Evolutionary conservation across 2,329 filamentous ascomycete genomes (phyloP).

Genomic region (Cryphonectria japonica): DNA sequence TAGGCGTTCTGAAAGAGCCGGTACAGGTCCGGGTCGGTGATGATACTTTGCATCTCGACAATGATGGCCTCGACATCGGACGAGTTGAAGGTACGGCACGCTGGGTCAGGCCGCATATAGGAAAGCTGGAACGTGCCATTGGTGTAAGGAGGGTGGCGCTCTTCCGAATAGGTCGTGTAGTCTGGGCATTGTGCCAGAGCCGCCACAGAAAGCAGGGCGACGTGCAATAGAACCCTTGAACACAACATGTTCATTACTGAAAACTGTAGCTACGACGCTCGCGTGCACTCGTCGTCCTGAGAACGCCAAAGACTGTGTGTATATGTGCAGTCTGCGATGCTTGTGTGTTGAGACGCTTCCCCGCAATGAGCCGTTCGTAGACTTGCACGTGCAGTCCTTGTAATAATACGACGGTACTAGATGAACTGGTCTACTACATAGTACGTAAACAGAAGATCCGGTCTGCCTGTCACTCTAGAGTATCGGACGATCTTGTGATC

Average conservation of each 20-base stretch:
- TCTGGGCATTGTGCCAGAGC: constrained; percentile 57
- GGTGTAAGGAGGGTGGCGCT: constrained; percentile 71
- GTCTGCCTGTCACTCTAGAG: background rate
- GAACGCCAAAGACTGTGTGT: background rate
- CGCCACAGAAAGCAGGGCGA: constrained; percentile 16
- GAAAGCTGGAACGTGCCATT: constrained; percentile 76
- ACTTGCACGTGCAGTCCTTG: background rate
- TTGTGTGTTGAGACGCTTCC: background rate
- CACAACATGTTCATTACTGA: background rate
- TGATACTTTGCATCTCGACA: constrained; percentile 65
- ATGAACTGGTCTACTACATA: background rate
- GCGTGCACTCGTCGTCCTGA: background rate
- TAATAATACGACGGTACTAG: background rate
- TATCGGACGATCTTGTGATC: background rate
- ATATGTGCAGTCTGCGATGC: background rate
- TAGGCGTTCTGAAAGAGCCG: constrained; percentile 74
- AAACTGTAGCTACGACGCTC: background rate
- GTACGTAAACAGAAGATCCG: background rate
- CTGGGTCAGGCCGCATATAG: constrained; percentile 74
- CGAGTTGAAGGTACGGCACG: constrained; percentile 82
- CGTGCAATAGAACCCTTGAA: background rate
- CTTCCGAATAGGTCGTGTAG: constrained; percentile 63
- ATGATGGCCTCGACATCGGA: constrained; percentile 78
- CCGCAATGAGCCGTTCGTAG: background rate
- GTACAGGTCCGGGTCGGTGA: constrained; percentile 77